Evolutionary conservation across 495 filamentous ascomycete genomes (phyloP).

Genomic region (Immersiella caudata): DNA sequence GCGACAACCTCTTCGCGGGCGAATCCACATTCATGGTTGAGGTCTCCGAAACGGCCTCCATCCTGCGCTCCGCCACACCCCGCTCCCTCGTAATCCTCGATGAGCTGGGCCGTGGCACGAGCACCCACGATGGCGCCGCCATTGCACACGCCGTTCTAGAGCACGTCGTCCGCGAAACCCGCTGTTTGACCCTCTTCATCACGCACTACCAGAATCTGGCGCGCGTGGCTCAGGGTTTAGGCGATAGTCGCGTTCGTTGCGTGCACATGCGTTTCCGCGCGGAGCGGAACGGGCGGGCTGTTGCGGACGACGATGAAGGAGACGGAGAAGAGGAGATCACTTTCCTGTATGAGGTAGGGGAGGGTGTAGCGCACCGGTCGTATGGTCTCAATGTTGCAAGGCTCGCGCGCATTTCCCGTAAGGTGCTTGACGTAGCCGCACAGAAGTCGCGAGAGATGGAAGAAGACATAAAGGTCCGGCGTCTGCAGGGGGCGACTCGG

Average conservation of each 20-base stretch:
- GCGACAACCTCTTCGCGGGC: constrained; percentile 93
- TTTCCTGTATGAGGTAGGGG: constrained; percentile 80
- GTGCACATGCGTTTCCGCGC: constrained; percentile 85
- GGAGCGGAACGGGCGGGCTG: background rate
- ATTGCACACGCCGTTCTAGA: constrained; percentile 92
- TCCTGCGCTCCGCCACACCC: constrained; percentile 82
- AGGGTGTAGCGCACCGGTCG: constrained; percentile 87
- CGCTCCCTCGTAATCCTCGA: constrained; percentile 88
- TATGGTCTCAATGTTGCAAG: constrained; percentile 95
- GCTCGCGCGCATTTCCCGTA: constrained; percentile 76
- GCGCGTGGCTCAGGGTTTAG: constrained; percentile 67
- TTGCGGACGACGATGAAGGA: constrained; percentile 32
- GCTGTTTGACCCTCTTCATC: constrained; percentile 86
- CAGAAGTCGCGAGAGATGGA: constrained; percentile 82
- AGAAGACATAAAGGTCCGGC: constrained; percentile 64
- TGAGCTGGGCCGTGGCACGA: constrained; percentile 90
- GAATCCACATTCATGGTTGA: constrained; percentile 99
- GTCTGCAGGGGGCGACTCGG: constrained; percentile 49
- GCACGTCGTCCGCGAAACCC: constrained; percentile 72
- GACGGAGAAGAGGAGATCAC: constrained; percentile 65
- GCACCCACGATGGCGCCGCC: constrained; percentile 92
- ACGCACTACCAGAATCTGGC: constrained; percentile 94
- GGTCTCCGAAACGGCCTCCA: constrained; percentile 85
- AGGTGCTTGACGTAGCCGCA: constrained; percentile 75
- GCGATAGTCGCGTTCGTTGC: constrained; percentile 63